Conservation (phyloP, 305 asterid genomes). For the Solanum chacoense region DNA sequence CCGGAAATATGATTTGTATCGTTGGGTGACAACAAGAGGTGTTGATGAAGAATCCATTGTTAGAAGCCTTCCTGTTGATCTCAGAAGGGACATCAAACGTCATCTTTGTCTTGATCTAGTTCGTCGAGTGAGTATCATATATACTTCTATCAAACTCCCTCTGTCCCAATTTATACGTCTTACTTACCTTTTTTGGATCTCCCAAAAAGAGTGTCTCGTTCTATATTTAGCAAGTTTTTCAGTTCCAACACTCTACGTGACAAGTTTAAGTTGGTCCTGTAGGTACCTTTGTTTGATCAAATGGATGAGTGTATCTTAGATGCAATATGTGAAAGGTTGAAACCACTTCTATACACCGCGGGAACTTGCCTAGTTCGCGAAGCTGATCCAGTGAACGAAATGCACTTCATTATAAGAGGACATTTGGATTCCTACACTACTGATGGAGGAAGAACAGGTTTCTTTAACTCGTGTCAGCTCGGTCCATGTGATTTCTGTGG, state of each 20-base stretch:
- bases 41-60: constrained; percentile 47
- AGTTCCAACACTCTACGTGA: not conserved
- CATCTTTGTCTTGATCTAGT: constrained; percentile 57
- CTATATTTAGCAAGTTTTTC: not conserved
- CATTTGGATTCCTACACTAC: constrained; percentile 53
- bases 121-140: constrained; percentile 33
- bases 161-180: not conserved
- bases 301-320: constrained; percentile 49
- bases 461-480: constrained; percentile 32
- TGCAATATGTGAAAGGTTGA: constrained; percentile 51
- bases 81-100: constrained; percentile 49
- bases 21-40: constrained; percentile 51
- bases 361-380: constrained; percentile 44
- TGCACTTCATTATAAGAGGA: constrained; percentile 54
- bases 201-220: not conserved
- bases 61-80: constrained; percentile 38
- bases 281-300: constrained; percentile 50
- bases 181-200: not conserved
- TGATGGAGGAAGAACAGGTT: constrained; percentile 51
- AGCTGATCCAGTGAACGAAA: constrained; percentile 43
- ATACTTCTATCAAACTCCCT: not conserved
- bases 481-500: constrained; percentile 63
- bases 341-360: constrained; percentile 33
- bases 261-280: not conserved
- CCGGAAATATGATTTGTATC: constrained; percentile 33